Evolutionary conservation across 176 grass and related monocot genomes (phyloP), one percentile per base, ranked within the genome.

Genomic region (Triticum dicoccoides): DNA sequence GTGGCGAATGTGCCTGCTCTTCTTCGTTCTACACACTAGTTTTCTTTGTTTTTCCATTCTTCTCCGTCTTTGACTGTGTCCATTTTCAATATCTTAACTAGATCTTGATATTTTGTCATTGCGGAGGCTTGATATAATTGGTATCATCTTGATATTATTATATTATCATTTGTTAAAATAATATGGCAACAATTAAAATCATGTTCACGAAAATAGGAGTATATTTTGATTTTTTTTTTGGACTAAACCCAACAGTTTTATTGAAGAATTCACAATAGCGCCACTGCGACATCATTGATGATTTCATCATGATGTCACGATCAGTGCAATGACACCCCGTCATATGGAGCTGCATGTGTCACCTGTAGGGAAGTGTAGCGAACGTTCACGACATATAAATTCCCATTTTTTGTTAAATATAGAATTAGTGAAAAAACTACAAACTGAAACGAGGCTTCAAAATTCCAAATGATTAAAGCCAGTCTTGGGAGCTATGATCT

Each of bases 391-490:
- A 2, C 18, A 21, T 59, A 59, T 21, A 59, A 59, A 59, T 59
- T 20, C 20, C 7, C 18, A 8, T 1, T 21, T 59, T 59, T 59
- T 54, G 15, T 54, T 3, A 59, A 59, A 59, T 59, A 51, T 27
- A 24, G 2, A 72, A 64, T 76, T 76, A 52, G 11, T 6, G 38
- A 49, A 62, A 45, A 69, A 38, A 20, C 14, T 37, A 82, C 13
- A 67, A 32, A 33, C 24, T 86, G 11, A 86, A 69, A 37, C 2
- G 49, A 23, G 37, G 34, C 54, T 73, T 88, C 82, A 72, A 71
- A 85, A 85, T 73, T 72, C 56, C 32, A 77, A 85, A 85, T 82
- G 71, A 91, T 85, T 85, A 82, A 85, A 91, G 86, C 51, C 58
- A 64, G 18, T 64, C 30, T 41, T 5, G 17, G 38, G 29, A 69